Percentiles rank a stretch among this genome's conserved stretches.
Conservation (phyloP, 1,284 basidiomycete genomes). For the Papiliotrema laurentii region DNA sequence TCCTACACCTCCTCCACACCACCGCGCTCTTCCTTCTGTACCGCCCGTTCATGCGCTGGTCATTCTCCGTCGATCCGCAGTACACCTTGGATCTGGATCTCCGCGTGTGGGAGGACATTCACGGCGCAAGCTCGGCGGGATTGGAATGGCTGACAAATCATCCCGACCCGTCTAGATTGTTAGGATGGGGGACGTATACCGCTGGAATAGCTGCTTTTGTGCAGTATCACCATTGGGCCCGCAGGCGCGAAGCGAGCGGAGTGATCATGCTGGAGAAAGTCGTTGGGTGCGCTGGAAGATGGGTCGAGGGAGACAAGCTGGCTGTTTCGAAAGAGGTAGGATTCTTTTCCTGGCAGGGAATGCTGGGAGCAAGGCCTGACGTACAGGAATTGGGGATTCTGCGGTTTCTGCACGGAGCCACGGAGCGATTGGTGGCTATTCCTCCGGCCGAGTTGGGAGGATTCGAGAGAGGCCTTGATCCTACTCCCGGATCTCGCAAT, state of each 20-base stretch:
- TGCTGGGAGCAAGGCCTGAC: not conserved
- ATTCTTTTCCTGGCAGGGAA: not conserved
- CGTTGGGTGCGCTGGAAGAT: not conserved
- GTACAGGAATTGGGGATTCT: not conserved
- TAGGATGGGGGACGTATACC: not conserved
- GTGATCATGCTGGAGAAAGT: not conserved
- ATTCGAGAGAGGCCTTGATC: not conserved
- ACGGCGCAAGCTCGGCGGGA: not conserved
- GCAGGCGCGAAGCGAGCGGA: not conserved
- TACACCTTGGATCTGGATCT: not conserved
- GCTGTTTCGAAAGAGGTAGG: not conserved
- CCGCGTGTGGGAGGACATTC: not conserved
- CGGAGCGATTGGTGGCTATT: not conserved
- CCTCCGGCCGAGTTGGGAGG: not conserved
- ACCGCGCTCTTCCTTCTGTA: not conserved
- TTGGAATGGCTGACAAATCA: not conserved
- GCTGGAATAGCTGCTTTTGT: not conserved
- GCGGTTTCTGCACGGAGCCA: not conserved
- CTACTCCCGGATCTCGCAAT: not conserved
- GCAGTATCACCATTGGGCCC: not conserved
- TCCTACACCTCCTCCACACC: not conserved
- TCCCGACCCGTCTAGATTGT: not conserved
- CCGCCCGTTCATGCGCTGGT: conserved; percentile 1
- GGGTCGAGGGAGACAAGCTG: not conserved
- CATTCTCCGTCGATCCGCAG: not conserved